phyloP scores from a whole-genome alignment of 306 rosid genomes.

The Corylus avellana region DNA sequence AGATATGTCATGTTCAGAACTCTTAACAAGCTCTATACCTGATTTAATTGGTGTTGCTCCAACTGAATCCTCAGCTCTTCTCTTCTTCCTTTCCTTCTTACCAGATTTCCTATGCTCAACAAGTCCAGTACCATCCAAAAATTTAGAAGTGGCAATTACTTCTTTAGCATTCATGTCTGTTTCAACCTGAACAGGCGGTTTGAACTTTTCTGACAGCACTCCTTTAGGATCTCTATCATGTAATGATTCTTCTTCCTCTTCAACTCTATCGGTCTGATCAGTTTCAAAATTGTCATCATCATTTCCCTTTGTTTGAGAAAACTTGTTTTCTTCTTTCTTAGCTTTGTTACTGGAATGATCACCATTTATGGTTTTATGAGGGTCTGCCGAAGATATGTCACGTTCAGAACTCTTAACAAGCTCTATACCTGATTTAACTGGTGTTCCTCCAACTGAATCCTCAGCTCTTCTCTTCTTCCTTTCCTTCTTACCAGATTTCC shows the following conservation, averaged over 20 bases:
- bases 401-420: conserved; percentile 31
- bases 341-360: conserved; percentile 35
- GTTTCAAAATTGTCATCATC: conserved; percentile 26
- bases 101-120: conserved; percentile 28
- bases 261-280: conserved; percentile 27
- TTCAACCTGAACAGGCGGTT: conserved; percentile 28
- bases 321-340: conserved; percentile 30
- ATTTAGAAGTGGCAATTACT: conserved; percentile 35
- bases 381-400: conserved; percentile 29
- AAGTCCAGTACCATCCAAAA: conserved; percentile 26
- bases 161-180: conserved; percentile 29
- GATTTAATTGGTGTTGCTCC: conserved; percentile 21
- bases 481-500: conserved; percentile 37
- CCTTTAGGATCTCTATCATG: conserved; percentile 34
- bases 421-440: conserved; percentile 20
- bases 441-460: conserved; percentile 30
- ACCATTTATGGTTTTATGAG: conserved; percentile 32
- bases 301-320: conserved; percentile 42
- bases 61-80: conserved; percentile 36
- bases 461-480: conserved; percentile 40
- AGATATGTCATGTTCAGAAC: conserved; percentile 30
- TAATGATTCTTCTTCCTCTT: conserved; percentile 39
- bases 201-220: conserved; percentile 31
- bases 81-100: conserved; percentile 42
- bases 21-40: conserved; percentile 27